Base-by-base conservation (phyloP, 179 eudicot genomes). In the Beta corolliflora region DNA sequence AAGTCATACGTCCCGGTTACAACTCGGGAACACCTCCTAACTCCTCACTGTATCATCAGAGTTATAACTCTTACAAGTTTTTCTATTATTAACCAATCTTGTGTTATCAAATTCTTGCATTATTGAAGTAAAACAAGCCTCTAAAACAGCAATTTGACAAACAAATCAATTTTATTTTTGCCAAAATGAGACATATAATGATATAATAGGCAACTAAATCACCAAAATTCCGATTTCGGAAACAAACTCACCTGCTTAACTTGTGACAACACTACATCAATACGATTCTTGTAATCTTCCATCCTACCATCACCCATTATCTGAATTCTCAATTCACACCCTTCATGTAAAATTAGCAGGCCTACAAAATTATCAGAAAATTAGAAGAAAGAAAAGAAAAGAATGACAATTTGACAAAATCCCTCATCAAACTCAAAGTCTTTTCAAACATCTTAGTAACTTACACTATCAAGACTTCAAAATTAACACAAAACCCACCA, bases 231-330 rank as follows among this genome's bases (percentile, higher is more conserved):
- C 16, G 52, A 72, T 21, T 50, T 50, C 19, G 13, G n/a, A 9
- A 53, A 16, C 21, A 84, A 75, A 66, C 83, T 79, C 72, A 91
- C 98, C 90, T 77, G 60, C 79, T 85, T 86, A 10, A 91, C 97
- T 79, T 90, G 93, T 13, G 79, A 56, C 44, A 81, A 80, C 14
- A 90, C 88, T 58, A 83, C 88, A 80, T 91, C 92, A 23, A 91
- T 88, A 31, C 81, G 85, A 72, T 50, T 77, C 82, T 79, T 85
- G 77, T 83, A 83, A 77, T 56, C 88, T 4, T 88, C 92, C 80
- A 83, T 54, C 69, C 86, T 86, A 78, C 75, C 77, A 29, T 86
- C 89, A 59, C 66, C 84, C 83, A 80, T 82, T 77, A 60, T 85
- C 15, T 25, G 21, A 55, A 58, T 31, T 21, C 0, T 25, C 53